phyloP scores from a whole-genome alignment of 129 eudicot genomes.

The Dittrichia graveolens region DNA sequence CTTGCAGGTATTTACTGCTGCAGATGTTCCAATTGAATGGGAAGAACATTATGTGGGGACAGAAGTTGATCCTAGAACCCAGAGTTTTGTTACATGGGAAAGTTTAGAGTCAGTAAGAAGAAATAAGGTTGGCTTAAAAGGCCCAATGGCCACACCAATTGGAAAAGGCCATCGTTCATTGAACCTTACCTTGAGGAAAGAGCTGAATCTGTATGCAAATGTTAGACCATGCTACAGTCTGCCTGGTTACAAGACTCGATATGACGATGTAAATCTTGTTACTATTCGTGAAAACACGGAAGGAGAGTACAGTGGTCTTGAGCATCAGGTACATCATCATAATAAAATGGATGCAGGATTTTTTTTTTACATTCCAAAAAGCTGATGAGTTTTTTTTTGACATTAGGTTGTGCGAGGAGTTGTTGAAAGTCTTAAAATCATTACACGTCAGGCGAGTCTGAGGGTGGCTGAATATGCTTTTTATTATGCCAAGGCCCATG shows the following conservation, averaged over 20 bases:
- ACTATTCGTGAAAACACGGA: constrained; percentile 98
- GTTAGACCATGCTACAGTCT: constrained; percentile 98
- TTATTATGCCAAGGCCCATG: constrained; percentile 87
- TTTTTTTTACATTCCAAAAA: background rate
- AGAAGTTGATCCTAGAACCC: constrained; percentile 93
- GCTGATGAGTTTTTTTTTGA: constrained; percentile 8
- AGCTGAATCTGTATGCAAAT: constrained; percentile 91
- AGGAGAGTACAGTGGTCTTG: constrained; percentile 99
- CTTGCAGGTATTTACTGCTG: constrained; percentile 70
- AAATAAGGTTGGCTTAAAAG: constrained; percentile 90
- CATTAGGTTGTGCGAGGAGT: constrained; percentile 95
- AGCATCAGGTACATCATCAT: constrained; percentile 65
- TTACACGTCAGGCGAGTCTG: constrained; percentile 93
- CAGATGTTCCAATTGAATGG: constrained; percentile 95
- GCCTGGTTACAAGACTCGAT: constrained; percentile 97
- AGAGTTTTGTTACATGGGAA: constrained; percentile 96
- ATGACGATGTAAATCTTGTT: constrained; percentile 83
- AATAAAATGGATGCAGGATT: too few relatives aligned
- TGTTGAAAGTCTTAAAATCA: constrained; percentile 95
- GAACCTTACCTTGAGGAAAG: constrained; percentile 95
- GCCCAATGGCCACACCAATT: constrained; percentile 98
- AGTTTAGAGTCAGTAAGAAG: constrained; percentile 87
- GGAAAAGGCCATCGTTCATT: constrained; percentile 98
- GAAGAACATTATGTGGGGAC: constrained; percentile 93
- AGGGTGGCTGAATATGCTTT: constrained; percentile 99